These are phyloP conservation scores for Herpetomonas tarakana DNA, from an alignment of 208 protist species.

Conservation along the genomic window DNA sequence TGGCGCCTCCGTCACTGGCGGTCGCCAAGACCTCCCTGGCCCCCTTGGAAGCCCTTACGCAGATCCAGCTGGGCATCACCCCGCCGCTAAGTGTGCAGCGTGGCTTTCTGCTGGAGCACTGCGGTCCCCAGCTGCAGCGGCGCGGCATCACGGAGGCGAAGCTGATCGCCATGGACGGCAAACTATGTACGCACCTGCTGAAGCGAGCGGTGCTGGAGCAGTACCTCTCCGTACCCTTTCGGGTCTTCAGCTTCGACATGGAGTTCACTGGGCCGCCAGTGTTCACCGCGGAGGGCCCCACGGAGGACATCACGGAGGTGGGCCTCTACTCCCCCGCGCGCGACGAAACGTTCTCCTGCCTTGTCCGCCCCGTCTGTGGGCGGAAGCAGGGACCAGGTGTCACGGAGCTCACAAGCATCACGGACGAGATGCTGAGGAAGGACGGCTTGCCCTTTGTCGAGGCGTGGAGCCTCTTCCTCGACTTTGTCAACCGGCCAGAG, in stretches of 20 bases:
- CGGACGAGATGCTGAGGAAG: conserved; percentile 62
- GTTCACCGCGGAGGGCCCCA: conserved; percentile 82
- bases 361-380: conserved; percentile 62
- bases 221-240: conserved; percentile 87
- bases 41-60: conserved; percentile 72
- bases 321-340: conserved; percentile 75
- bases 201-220: conserved; percentile 67
- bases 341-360: conserved; percentile 66
- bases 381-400: conserved; percentile 59
- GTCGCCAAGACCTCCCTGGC: conserved; percentile 26
- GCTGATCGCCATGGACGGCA: conserved; percentile 77
- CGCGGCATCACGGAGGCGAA: conserved; percentile 77
- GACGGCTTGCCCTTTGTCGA: conserved; percentile 73
- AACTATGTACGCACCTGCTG: conserved; percentile 60
- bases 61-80: conserved; percentile 82
- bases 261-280: conserved; percentile 85
- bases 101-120: conserved; percentile 81
- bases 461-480: conserved; percentile 70
- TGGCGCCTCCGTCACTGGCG: background rate
- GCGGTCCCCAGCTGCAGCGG: conserved; percentile 49
- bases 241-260: conserved; percentile 87
- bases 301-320: conserved; percentile 87
- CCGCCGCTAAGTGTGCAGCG: conserved; percentile 63
- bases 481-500: conserved; percentile 69
- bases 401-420: conserved; percentile 69